Evolutionary conservation across 345 rosid species (phyloP).

Genomic region (Hibiscus tridactylites): DNA sequence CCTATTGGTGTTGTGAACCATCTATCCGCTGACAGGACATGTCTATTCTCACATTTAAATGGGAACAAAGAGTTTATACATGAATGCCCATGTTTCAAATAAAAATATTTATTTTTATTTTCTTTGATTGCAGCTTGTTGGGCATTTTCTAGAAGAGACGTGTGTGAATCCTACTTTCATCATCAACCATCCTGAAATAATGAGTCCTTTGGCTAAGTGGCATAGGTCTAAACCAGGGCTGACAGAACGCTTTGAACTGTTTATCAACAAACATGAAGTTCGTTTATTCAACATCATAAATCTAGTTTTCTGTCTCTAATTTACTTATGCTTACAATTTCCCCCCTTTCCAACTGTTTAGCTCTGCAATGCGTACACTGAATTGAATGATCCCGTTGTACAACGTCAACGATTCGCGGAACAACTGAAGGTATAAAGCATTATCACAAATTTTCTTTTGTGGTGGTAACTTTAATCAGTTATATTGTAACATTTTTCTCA

Average conservation of each 20-base stretch:
- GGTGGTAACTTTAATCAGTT: background rate
- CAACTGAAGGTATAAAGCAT: conserved; percentile 64
- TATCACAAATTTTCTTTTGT: background rate
- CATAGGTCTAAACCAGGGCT: conserved; percentile 63
- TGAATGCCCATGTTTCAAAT: background rate
- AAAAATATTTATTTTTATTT: background rate
- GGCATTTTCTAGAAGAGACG: conserved; percentile 80
- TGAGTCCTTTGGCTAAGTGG: conserved; percentile 87
- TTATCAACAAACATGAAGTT: conserved; percentile 85
- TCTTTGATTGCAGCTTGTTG: conserved; percentile 68
- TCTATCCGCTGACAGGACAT: background rate
- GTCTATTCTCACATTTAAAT: background rate
- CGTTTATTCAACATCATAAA: background rate
- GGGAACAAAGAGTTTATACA: background rate
- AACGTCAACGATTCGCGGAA: conserved; percentile 82
- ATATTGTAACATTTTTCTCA: background rate
- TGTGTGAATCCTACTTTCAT: conserved; percentile 92
- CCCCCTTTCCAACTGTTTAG: conserved; percentile 26
- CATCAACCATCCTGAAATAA: conserved; percentile 82
- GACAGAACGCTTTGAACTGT: conserved; percentile 91
- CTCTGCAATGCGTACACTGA: conserved; percentile 94
- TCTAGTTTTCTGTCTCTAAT: background rate
- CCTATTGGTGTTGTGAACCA: no score
- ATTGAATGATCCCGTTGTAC: conserved; percentile 89
- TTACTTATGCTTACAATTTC: background rate